Evolutionary conservation across 225 moss, liverwort and hornwort genomes (phyloP), one percentile per base, ranked within the genome.

Genomic region (Climacium dendroides): DNA sequence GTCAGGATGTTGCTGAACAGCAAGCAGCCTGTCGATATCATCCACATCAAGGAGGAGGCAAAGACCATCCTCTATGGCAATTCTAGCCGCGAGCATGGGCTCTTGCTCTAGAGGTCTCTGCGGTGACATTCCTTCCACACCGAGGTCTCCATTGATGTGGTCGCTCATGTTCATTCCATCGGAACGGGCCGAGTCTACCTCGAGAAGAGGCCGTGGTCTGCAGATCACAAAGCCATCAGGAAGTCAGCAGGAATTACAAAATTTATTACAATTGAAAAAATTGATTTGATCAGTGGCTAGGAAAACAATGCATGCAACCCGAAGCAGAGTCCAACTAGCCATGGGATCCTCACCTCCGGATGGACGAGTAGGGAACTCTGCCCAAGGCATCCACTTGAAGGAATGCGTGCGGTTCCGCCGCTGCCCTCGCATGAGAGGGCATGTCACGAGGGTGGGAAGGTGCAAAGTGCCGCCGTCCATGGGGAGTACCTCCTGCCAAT

Each of bases 361-460:
- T 99, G 4, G 98, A 99, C 30, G 97, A 97, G 85, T 95, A 99
- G 58, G 98, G 98, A 84, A 99, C 96, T 86, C 98, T 88, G 66
- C 98, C 98, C 64, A 99, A 87, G 6, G 98, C 98, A 91, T 99
- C 97, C 79, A 99, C 96, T 93, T 99, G 98, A 52, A 99, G 94
- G 74, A 93, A 99, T 43, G 97, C 96, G 85, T 99, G 98, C 65
- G 98, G 98, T 91, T 99, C 98, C 41, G 94, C 96, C 43, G 90
- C 91, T 87, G 97, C 95, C 80, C 98, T 92, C 18, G 98, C 92
- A 84, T 99, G 98, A 64, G 98, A 95, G 70, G 96, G 97, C 95
- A 96, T 94, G 62, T 99, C 97, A 71, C 98, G 95, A 43, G 95
- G 90, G 90, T 97, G 95, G 26, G 96, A 96, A 26, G 98, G 98